Evolutionary conservation across 2,329 filamentous ascomycete genomes (phyloP), one percentile per base, ranked within the genome.

Genomic region (Aspergillus pseudoglaucus): DNA sequence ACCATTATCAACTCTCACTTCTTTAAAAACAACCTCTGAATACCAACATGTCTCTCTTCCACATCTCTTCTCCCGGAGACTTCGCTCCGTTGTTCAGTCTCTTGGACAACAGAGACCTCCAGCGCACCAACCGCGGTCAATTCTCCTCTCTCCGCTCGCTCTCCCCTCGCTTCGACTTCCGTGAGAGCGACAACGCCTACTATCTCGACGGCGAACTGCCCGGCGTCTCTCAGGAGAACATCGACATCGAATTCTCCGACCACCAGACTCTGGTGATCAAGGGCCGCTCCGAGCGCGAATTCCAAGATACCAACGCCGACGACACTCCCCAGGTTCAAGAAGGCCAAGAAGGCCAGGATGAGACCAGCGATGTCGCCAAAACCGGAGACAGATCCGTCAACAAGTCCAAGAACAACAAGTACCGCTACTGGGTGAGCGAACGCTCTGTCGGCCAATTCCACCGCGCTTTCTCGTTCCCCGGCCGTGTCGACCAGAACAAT

Each of bases 341-440:
- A 20, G 46, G 41, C 42, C 8, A 47, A 46, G 8, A 20, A 15
- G 37, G 18, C 37, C 17, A 39, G 15, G 12, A 17, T 18, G 10
- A 39, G 15, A 39, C 15, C 33, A 50, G 47, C 46, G 58, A 57
- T 55, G 57, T 69, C 35, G 48, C 61, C 40, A 66, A 67, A 57
- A 52, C 64, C 60, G 37, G 51, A 46, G 45, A 69, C 57, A 3
- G 30, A n/a, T 25, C 25, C 15, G 12, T 25, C 22, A 17, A 2
- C 40, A 52, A 57, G 44, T 37, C 51, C 32, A 38, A 61, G 33
- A 51, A 51, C 44, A 59, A 62, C 43, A 58, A 63, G 33, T 62
- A 71, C 44, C 75, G 73, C 53, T 83, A 77, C 69, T 83, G 80
- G 81, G 73, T 81, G 47, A 75, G 70, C 46, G 81, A 84, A 64